These are phyloP conservation scores for Pestalotiopsis sp. DNA, from an alignment of 2,329 filamentous ascomycete genomes.

Conservation along the genomic window DNA sequence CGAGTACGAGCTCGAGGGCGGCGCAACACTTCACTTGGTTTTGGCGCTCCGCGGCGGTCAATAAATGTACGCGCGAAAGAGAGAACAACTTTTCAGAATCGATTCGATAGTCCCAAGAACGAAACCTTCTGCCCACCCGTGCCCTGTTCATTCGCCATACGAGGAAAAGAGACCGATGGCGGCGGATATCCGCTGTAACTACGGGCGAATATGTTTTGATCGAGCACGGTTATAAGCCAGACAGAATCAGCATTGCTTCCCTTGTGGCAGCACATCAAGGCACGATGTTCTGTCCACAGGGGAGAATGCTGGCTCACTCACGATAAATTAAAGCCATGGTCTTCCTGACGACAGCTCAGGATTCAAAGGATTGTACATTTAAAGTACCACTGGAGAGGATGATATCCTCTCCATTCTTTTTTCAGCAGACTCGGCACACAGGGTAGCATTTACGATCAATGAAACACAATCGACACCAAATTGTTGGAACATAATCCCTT, in stretches of 20 bases:
- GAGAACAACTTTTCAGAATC: neutral
- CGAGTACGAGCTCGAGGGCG: conserved; percentile 89
- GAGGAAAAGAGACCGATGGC: too few species aligned
- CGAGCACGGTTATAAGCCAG: too few species aligned
- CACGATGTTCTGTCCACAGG: too few species aligned
- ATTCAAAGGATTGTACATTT: neutral
- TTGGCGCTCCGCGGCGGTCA: conserved; percentile 84
- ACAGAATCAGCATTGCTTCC: too few species aligned
- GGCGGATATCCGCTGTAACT: too few species aligned
- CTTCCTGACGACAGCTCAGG: neutral
- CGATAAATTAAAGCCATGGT: too few species aligned
- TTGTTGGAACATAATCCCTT: neutral
- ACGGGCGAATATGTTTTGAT: too few species aligned
- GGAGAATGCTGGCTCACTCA: too few species aligned
- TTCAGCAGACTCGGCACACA: neutral
- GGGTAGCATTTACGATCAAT: neutral
- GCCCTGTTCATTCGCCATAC: too few species aligned
- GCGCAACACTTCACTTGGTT: conserved; percentile 92
- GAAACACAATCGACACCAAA: neutral
- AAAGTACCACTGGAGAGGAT: neutral
- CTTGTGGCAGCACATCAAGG: too few species aligned
- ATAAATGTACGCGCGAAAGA: conserved; percentile 8
- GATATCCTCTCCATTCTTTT: neutral
- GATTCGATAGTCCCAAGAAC: too few species aligned
- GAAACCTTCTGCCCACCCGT: too few species aligned